Conservation (phyloP, 352 stramenopile species). For the Peronospora farinosa region DNA sequence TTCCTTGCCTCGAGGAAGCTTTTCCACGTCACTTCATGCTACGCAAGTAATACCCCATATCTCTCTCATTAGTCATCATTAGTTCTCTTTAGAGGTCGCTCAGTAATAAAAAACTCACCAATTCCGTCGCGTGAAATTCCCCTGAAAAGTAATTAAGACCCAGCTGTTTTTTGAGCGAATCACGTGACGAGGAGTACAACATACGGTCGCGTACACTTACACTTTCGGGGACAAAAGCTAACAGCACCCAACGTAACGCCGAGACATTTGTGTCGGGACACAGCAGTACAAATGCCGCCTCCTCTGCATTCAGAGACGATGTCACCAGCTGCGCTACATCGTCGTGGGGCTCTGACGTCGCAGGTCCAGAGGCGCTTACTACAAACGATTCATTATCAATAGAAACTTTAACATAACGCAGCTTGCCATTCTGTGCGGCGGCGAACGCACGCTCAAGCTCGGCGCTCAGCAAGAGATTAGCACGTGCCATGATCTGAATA, state of each 20-base stretch:
- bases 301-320: conserved; percentile 25
- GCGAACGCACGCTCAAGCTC: conserved; percentile 69
- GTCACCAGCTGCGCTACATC: conserved; percentile 37
- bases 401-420: conserved; percentile 62
- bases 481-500: conserved; percentile 47
- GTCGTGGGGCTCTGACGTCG: conserved; percentile 33
- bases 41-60: conserved; percentile 2
- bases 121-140: conserved; percentile 84
- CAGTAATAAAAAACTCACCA: conserved; percentile 23
- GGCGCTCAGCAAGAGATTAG: conserved; percentile 47
- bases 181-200: conserved; percentile 88
- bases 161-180: conserved; percentile 87
- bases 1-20: conserved; percentile 66
- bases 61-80: background rate
- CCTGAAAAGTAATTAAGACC: conserved; percentile 87
- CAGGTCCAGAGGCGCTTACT: conserved; percentile 34
- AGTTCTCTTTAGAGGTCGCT: background rate
- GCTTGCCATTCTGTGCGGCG: conserved; percentile 57
- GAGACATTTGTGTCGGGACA: conserved; percentile 67
- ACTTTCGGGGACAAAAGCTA: conserved; percentile 72
- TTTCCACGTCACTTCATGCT: conserved; percentile 77
- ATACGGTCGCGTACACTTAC: conserved; percentile 86
- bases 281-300: conserved; percentile 70
- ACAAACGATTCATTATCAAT: conserved; percentile 65
- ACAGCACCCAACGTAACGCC: conserved; percentile 68